Conservation (phyloP, 192 early-diverging fungal species). For the Thoreauomyces humboldtii region DNA sequence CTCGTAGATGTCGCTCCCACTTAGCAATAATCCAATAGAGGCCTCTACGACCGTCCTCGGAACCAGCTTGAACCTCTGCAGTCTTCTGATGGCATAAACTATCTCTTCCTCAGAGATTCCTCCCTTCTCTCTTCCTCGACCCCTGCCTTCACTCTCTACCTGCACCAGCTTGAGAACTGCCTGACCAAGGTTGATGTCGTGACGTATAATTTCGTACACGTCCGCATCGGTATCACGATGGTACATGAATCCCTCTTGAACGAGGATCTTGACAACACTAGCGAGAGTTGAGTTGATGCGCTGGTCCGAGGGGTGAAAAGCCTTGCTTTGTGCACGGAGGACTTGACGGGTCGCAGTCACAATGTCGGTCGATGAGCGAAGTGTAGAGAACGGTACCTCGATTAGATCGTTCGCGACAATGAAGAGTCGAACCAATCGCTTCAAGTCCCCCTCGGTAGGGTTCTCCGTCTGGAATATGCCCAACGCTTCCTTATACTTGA, state of each 20-base stretch:
- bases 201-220: slow-evolving; percentile 12
- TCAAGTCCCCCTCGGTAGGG: slow-evolving; percentile 11
- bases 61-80: background rate
- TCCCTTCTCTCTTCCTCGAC: too few relatives aligned
- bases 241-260: slow-evolving; percentile 19
- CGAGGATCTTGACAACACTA: slow-evolving; percentile 6
- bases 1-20: slow-evolving; percentile 5
- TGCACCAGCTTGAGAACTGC: slow-evolving; percentile 31
- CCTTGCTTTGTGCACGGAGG: background rate
- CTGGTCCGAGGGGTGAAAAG: background rate
- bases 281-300: background rate
- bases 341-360: background rate
- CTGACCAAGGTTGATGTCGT: slow-evolving; percentile 19
- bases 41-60: background rate
- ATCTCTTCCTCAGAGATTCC: slow-evolving; percentile 1
- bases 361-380: background rate
- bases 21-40: background rate
- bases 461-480: too few relatives aligned
- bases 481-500: too few relatives aligned
- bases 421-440: background rate
- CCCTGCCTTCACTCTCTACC: slow-evolving; percentile 50
- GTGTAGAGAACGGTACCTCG: background rate
- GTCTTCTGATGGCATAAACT: background rate
- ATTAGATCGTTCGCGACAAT: background rate
- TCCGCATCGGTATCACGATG: slow-evolving; percentile 5